Evolutionary conservation across 768 basidiomycete species (phyloP), one percentile per base, ranked within the genome.

Genomic region (Boletus rubropictus): DNA sequence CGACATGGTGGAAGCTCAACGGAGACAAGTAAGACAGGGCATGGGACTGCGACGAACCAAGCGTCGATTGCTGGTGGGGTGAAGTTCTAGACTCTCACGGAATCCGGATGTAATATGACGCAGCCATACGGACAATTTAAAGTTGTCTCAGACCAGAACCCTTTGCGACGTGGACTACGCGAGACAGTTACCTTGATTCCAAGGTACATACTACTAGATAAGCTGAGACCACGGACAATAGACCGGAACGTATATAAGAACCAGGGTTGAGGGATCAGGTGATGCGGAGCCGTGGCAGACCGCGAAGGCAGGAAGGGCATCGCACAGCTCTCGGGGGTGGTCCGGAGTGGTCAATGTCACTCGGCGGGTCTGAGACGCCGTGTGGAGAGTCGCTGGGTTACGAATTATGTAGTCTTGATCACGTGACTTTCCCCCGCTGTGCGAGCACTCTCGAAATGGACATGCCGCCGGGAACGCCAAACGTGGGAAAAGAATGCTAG

Each of bases 401-500:
- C 53, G 56, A 48, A 51, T 60, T 54, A 37, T 46, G 48, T 52
- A 21, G 22, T 11, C 15, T 21, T 2, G 15, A 21, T 6, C 64
- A 66, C 66, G 66, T 66, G 66, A 56, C 44, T 32, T 64, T 64
- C 33, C 59, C n/a, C 62, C 62, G 50, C 56, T 60, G 55, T 53
- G 51, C 42, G 29, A 55, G 20, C 36, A 20, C 11, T 4, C 59
- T 58, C 15, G 38, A 64, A 60, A 54, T 53, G 52, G 60, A 66
- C 46, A 56, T 66, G 45, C 64, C 64, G 64, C 60, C 64, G 64
- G 64, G 50, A 68, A 57, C 52, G 62, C 50, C 64, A 62, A 55
- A 55, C 66, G 64, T 66, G 64, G 55, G 64, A 66, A 65, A 63
- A 58, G 54, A 62, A 62, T 54, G 50, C 43, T 41, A 58, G 54